Percentiles rank a stretch among this genome's conserved stretches.
Conservation (phyloP, 1,284 basidiomycete species). For the Microbotryum violaceum region DNA sequence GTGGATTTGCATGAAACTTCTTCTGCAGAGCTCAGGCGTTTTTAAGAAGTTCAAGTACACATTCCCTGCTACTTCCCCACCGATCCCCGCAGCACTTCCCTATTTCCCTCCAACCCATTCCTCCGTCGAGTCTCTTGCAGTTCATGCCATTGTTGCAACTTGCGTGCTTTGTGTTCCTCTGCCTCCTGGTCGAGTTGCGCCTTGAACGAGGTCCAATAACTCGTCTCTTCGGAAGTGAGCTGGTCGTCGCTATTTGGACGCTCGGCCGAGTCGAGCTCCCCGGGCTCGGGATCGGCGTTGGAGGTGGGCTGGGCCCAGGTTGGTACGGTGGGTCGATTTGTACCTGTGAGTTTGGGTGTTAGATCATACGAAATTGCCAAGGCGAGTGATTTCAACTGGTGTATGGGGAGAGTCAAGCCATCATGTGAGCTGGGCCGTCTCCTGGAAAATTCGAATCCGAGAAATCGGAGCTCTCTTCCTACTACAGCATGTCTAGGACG, state of each 20-base stretch:
- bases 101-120: not conserved
- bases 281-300: not conserved
- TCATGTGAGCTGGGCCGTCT: too few relatives aligned
- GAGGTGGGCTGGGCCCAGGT: conserved; percentile 17
- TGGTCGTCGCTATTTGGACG: not conserved
- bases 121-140: not conserved
- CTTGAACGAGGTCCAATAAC: conserved; percentile 24
- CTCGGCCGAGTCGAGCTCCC: too few relatives aligned
- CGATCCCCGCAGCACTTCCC: too few relatives aligned
- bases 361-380: conserved; percentile 14
- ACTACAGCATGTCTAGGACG: not conserved
- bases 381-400: conserved; percentile 19
- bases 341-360: conserved; percentile 4
- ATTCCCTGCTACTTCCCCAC: too few relatives aligned
- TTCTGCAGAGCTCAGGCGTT: too few relatives aligned
- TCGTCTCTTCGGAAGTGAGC: conserved; percentile 13
- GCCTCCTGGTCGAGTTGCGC: conserved; percentile 28
- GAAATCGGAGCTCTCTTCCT: fast-evolving
- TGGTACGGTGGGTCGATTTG: conserved; percentile 10
- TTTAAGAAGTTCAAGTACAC: too few relatives aligned
- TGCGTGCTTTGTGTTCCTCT: conserved; percentile 4
- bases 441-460: not conserved
- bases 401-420: not conserved
- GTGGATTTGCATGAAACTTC: too few relatives aligned
- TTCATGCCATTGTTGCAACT: not conserved